Evolutionary conservation across 805 yeast genomes (phyloP), one percentile per base, ranked within the genome.

Genomic region (Scheffersomyces amazonensis): DNA sequence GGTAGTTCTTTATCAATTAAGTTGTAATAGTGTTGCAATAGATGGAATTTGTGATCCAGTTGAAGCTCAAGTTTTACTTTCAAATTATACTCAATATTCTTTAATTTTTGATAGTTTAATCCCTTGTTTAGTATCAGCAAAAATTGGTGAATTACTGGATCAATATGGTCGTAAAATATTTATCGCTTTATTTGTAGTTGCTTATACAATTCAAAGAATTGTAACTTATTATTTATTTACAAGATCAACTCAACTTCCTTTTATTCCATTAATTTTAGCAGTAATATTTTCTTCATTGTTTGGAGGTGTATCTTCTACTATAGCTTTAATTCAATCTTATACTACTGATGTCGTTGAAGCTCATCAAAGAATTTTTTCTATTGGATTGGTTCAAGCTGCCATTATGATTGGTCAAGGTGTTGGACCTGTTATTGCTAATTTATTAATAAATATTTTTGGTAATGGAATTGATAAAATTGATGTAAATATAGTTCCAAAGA

Each of bases 291-390:
- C 69, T 25, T 66, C 78, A 12, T 37, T 73, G 4, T 75, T 80
- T 12, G 95, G 95, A 17, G 81, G 86, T 0, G 36, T 71, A 8
- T 54, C 75, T 38, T 70, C 79, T 5, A 44, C 80, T 19, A 49
- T 78, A 36, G 77, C 82, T 4, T 60, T 82, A 21, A 65, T 77
- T 9, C 78, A 78, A 49, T 75, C 88, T 39, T 87, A 84, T 52
- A 68, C 83, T 13, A 68, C 86, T 1, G 95, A 87, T 59, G 75
- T 85, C 33, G 78, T 78, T 4, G 78, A 77, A 11, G 71, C 85
- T 0, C 64, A 63, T 21, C 65, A 72, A 34, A 63, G 93, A 41
- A 69, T 76, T 8, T 65, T 69, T 35, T 60, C 72, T 15, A 61
- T 84, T 45, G 83, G 87, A 13, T 57, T 74, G 29, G 59, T 73